Evolutionary conservation across 306 rosid genomes (phyloP).

Genomic region (Boehmeria nivea): DNA sequence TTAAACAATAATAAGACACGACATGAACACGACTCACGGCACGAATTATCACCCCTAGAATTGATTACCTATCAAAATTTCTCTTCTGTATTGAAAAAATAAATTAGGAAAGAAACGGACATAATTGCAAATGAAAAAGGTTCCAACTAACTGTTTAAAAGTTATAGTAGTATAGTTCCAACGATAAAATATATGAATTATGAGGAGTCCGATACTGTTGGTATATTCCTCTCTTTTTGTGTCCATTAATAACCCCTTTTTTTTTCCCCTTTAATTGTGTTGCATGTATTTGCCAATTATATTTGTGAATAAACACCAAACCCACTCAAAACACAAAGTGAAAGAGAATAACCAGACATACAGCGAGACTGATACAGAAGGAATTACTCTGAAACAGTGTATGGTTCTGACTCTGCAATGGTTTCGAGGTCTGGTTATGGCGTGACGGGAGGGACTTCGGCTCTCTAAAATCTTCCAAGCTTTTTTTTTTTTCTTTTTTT

Average conservation of each 20-base stretch:
- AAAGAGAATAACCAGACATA: conserved; percentile 3
- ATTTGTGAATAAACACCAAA: conserved; percentile 14
- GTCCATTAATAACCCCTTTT: conserved; percentile 17
- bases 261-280: conserved; percentile 26
- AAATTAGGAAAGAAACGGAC: conserved; percentile 2
- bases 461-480: conserved; percentile 29
- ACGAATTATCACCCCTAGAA: no score
- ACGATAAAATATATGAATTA: background rate
- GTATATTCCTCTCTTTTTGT: conserved; percentile 46
- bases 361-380: no score
- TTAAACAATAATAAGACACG: no score
- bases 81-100: no score
- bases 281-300: no score
- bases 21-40: no score
- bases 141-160: conserved; percentile 9
- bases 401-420: conserved; percentile 29
- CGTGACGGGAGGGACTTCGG: conserved; percentile 32
- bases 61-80: no score
- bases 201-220: conserved; percentile 37
- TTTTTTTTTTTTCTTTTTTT: conserved; percentile 7
- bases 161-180: background rate
- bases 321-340: conserved; percentile 18
- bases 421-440: conserved; percentile 34
- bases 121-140: conserved; percentile 13
- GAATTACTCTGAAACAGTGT: no score